Conservation (phyloP, 164 flowering plant species). For the Malania oleifera region DNA sequence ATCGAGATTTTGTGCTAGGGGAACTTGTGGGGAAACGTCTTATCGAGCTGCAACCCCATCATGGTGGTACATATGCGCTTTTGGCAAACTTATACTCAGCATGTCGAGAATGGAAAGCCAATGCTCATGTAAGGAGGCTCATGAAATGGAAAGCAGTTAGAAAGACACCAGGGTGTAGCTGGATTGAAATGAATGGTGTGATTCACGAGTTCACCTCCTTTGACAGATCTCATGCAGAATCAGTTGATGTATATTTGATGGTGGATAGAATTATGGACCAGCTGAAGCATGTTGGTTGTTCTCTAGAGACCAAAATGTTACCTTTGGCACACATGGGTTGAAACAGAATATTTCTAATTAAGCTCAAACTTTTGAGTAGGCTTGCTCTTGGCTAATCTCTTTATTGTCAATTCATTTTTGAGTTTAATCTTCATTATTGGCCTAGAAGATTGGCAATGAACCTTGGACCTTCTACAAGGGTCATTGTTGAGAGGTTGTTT, state of each 20-base stretch:
- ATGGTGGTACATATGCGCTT: constrained; percentile 30
- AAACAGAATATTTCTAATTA: too few species aligned
- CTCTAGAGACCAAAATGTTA: not conserved
- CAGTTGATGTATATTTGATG: constrained; percentile 12
- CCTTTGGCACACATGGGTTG: too few species aligned
- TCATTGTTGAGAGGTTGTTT: too few species aligned
- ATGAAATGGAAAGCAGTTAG: constrained; percentile 31
- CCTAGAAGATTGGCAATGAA: too few species aligned
- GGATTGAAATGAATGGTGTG: constrained; percentile 24
- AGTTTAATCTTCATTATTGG: too few species aligned
- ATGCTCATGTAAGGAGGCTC: constrained; percentile 22
- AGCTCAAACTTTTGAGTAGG: too few species aligned
- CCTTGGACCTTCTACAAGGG: too few species aligned
- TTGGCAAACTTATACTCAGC: constrained; percentile 29
- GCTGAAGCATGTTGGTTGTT: constrained; percentile 7
- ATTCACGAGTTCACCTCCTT: constrained; percentile 27
- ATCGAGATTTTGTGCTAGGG: constrained; percentile 28
- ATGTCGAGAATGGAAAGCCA: constrained; percentile 24
- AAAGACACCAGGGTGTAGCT: constrained; percentile 31
- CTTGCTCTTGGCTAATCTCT: too few species aligned
- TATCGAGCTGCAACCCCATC: constrained; percentile 25
- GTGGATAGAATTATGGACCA: constrained; percentile 12
- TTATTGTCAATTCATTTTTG: too few species aligned
- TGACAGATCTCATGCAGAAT: constrained; percentile 14
- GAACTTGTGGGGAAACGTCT: constrained; percentile 26